A percentile compares a stretch with the other conserved stretches of the same genome.
These are phyloP conservation scores for Inga leiocalycina DNA, from an alignment of 306 rosid genomes.

Conservation along the genomic window DNA sequence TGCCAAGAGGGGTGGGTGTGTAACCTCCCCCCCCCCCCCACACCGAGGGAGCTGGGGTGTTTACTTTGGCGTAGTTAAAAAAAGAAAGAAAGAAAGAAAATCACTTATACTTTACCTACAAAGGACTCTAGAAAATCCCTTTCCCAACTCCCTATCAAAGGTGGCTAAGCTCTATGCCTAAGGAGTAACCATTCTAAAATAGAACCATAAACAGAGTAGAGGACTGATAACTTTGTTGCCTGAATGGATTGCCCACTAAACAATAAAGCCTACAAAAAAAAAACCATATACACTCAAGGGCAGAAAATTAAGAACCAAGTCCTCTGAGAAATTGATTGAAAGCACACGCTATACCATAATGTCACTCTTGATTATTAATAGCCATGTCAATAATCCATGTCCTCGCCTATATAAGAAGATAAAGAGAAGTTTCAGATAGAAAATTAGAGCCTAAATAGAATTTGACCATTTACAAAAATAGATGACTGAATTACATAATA, in stretches of 20 bases:
- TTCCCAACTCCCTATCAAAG: neutral
- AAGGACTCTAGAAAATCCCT: neutral
- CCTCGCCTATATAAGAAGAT: conserved; percentile 2
- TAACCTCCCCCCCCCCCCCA: too few relatives aligned
- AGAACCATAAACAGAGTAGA: neutral
- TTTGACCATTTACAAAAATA: conserved; percentile 30
- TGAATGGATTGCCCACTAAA: neutral
- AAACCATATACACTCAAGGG: neutral
- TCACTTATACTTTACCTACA: too few relatives aligned
- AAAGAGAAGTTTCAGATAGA: conserved; percentile 18
- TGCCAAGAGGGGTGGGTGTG: too few relatives aligned
- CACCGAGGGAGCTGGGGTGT: too few relatives aligned
- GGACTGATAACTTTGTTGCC: neutral
- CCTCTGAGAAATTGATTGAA: neutral
- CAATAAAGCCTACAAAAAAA: neutral
- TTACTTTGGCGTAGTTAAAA: too few relatives aligned
- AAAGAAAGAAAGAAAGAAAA: too few relatives aligned
- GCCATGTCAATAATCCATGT: conserved; percentile 25
- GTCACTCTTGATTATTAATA: conserved; percentile 1
- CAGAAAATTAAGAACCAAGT: neutral
- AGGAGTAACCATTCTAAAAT: neutral
- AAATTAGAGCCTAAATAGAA: conserved; percentile 10
- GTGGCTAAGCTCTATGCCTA: neutral
- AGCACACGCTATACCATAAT: neutral
- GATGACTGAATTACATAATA: conserved; percentile 34